Evolutionary conservation across 257 asterid genomes (phyloP), one percentile per base, ranked within the genome.

Genomic region (Apocynum venetum): DNA sequence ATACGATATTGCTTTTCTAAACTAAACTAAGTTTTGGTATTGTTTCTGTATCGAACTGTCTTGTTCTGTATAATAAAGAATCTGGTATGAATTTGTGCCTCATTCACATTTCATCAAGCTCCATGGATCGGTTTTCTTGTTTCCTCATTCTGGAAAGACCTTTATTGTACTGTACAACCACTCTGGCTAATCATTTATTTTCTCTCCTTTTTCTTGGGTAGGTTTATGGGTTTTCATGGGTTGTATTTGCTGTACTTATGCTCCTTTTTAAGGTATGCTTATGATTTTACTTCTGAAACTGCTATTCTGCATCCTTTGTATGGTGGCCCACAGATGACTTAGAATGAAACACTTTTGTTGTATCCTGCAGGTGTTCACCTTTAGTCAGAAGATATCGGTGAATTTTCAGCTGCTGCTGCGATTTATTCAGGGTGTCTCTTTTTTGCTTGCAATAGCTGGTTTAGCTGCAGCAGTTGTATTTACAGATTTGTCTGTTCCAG

Each of bases 341-440:
- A 41, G 43, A 31, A 53, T 48, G 7, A 55, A 44, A 52, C 40
- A 17, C 14, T 40, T 61, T 66, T 68, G 8, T 76, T 85, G 77
- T 76, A 71, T 81, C 67, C 72, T 80, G 60, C 91, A 95, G 99
- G 99, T 95, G 64, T 95, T 95, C 89, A 90, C 98, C 60, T 95
- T 95, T 79, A 95, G 99, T 78, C 98, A 95, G 89, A 93, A 93
- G 92, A 91, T 91, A 79, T 95, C 99, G 10, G 99, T 95, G 70
- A 95, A 95, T 80, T 95, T 95, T 78, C 99, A 95, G 96, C 83
- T 95, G 87, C 81, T 95, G 86, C 87, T 95, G 81, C 93, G 99
- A 64, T 95, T 95, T 69, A 82, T 91, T 83, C 99, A 95, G 86
- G 99, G 99, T 41, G 80, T 95, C 35, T 70, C 93, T 12, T 95